Evolutionary conservation across 2,329 filamentous ascomycete species (phyloP), one percentile per base, ranked within the genome.

Genomic region (Hymenoscyphus occultus): DNA sequence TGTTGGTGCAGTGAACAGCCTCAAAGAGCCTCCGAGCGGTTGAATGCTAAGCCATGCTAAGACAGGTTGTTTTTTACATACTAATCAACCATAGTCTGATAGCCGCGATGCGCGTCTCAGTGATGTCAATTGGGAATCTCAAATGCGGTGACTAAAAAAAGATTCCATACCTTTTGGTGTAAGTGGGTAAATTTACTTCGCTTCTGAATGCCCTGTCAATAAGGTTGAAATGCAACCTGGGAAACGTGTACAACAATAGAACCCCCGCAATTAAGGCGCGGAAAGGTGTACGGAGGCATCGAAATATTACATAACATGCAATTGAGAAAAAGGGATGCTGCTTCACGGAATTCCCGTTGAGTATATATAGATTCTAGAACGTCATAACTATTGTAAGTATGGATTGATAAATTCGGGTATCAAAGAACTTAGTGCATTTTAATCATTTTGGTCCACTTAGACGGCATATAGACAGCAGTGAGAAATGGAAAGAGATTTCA

Each of bases 261-360:
- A 48, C n/a, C n/a, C 45, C 45, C 45, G 45, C 45, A 19, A 48
- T 48, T 48, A 48, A 48, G 45, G 45, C 45, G 45, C 45, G n/a
- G n/a, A 5, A 9, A 48, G 19, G 1, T 10, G 5, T 48, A 48
- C 45, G 9, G 7, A 5, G 16, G 6, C n/a, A 7, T 45, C n/a
- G n/a, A n/a, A n/a, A 16, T 45, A 45, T n/a, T 45, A 45, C 42
- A 45, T 45, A 35, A 35, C 35, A 35, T 35, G 35, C 35, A 35
- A 35, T 35, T 35, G 35, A 35, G 35, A 35, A 35, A 28, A 35
- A 35, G 35, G 35, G 35, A 35, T 35, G 35, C 9, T 35, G 42
- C 3, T n/a, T 45, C 16, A 45, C 16, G 42, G 45, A n/a, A 51
- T 22, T 28, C 9, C 45, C 19, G 45, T 51, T 12, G 45, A 51